A percentile compares a stretch with the other conserved stretches of the same genome.
These are phyloP conservation scores for Fusarium newnesense DNA, from an alignment of 2,329 filamentous ascomycete genomes.

Conservation along the genomic window DNA sequence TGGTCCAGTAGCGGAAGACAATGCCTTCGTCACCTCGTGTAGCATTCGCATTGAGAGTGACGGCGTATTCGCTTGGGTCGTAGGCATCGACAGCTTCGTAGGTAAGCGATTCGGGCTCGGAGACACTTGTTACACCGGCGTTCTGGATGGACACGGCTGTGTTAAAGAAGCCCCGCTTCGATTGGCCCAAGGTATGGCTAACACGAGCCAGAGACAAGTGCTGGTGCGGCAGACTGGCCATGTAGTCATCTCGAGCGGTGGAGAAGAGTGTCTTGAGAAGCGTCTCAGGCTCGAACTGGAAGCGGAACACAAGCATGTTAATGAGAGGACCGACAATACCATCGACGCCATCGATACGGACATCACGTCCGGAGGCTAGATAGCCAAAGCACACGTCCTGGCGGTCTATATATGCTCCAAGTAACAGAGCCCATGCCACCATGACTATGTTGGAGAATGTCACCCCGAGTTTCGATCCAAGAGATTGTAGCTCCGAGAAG, in stretches of 20 bases:
- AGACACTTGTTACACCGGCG: constrained; percentile 4
- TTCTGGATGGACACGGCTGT: constrained; percentile 50
- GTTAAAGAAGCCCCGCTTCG: constrained; percentile 46
- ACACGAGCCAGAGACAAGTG: constrained; percentile 60
- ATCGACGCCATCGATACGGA: constrained; percentile 23
- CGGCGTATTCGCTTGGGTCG: constrained; percentile 46
- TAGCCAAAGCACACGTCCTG: constrained; percentile 63
- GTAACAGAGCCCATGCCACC: constrained; percentile 62
- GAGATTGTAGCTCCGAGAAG: constrained; percentile 3
- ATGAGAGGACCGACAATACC: constrained; percentile 36
- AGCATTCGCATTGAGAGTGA: constrained; percentile 46
- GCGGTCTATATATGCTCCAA: constrained; percentile 58
- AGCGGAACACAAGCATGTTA: constrained; percentile 65
- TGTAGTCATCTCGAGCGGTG: constrained; percentile 38
- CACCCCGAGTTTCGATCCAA: constrained; percentile 43
- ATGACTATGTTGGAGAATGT: constrained; percentile 63
- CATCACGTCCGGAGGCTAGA: constrained; percentile 36
- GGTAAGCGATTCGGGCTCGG: not conserved
- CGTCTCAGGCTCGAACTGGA: constrained; percentile 46
- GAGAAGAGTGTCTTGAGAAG: constrained; percentile 50
- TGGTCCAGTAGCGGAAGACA: constrained; percentile 38
- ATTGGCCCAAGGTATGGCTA: constrained; percentile 46
- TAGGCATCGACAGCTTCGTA: constrained; percentile 33
- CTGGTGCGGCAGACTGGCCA: constrained; percentile 56
- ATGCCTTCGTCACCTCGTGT: constrained; percentile 39